Evolutionary conservation across 2,329 filamentous ascomycete genomes (phyloP).

Genomic region (Penicillium sp.): DNA sequence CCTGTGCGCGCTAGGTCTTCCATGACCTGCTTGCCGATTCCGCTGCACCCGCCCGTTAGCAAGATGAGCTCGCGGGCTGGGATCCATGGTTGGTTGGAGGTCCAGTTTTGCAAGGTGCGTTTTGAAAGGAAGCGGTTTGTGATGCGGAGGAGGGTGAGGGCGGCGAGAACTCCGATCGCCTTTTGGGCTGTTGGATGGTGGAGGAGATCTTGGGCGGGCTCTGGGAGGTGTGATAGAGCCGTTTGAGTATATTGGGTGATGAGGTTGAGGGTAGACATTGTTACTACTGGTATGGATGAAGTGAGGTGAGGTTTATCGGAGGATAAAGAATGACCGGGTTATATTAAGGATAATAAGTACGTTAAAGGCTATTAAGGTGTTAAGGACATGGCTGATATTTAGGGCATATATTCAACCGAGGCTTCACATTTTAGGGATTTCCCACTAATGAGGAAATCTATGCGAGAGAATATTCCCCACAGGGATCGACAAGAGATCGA

Average conservation of each 20-base stretch:
- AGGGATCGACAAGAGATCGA: not conserved
- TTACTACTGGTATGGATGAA: slow-evolving; percentile 11
- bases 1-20: slow-evolving; percentile 24
- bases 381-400: not conserved
- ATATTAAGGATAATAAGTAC: not conserved
- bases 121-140: slow-evolving; percentile 25
- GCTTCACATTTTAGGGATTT: not conserved
- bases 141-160: slow-evolving; percentile 20
- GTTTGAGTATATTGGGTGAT: slow-evolving; percentile 21
- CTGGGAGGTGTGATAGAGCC: slow-evolving; percentile 22
- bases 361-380: not conserved
- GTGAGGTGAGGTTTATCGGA: not conserved
- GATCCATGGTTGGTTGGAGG: slow-evolving; percentile 20
- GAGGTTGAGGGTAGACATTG: slow-evolving; percentile 14
- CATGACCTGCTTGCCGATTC: slow-evolving; percentile 34
- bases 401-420: not conserved
- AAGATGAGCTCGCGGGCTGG: slow-evolving; percentile 28
- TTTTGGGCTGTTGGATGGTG: slow-evolving; percentile 25
- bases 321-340: not conserved
- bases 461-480: slow-evolving; percentile 4
- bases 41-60: slow-evolving; percentile 32
- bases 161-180: slow-evolving; percentile 17
- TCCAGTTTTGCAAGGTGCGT: slow-evolving; percentile 28
- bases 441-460: slow-evolving; percentile 1
- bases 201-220: slow-evolving; percentile 21